Evolutionary conservation across 2,329 filamentous ascomycete genomes (phyloP), one percentile per base, ranked within the genome.

Genomic region (Apiospora aurea): DNA sequence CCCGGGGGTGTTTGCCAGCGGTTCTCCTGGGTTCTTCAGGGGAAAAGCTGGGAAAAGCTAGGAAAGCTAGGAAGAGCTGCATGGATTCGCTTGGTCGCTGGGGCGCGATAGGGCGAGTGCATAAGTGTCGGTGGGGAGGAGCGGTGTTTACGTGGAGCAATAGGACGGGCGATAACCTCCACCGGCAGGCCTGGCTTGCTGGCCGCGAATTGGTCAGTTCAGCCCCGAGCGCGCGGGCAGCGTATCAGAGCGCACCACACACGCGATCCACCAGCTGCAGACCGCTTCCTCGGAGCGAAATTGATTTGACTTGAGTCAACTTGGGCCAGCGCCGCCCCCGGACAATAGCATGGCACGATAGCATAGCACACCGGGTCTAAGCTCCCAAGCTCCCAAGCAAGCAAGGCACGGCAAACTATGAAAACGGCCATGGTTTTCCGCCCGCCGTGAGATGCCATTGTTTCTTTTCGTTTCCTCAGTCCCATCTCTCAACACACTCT

Each of bases 131-230:
- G 57, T 64, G 57, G 57, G 21, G 29, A 34, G 10, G 34, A 13
- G 57, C 29, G 57, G 34, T 64, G 57, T 64, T 64, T 64, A 64
- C 57, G 57, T 64, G 57, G 57, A 64, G 57, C 57, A 64, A 64
- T 64, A 64, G 34, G 57, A 41, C 34, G 29, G 34, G 18, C 29
- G 57, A 64, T 64, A 64, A 64, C 57, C 53, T 64, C 53, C 29
- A 57, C 51, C 51, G 51, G 26, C 51, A 14, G 29, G 29, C 51
- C 24, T 14, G n/a, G 49, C 34, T 38, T 38, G 2, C 34, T 38
- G 34, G 34, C 34, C 34, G 34, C 34, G 51, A 57, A 57, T 57
- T 57, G 51, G 51, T 21, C 53, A 61, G 53, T 61, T n/a, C 53
- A 61, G 53, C 53, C 14, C 29, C 53, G 53, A 61, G 53, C 53